Evolutionary conservation across 306 rosid species (phyloP).

Genomic region (Macrotyloma uniflorum): DNA sequence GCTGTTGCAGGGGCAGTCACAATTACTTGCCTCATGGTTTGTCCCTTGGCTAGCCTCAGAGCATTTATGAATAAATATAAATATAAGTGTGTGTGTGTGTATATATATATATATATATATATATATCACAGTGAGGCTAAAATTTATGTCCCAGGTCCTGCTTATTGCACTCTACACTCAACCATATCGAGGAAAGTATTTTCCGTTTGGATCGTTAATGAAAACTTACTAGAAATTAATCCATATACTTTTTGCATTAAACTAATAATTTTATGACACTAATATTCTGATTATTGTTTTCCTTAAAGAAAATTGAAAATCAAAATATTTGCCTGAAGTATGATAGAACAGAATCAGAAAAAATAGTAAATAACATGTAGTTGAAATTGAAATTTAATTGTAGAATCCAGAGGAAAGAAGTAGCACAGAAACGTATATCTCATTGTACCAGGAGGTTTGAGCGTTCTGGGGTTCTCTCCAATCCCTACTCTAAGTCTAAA

Average conservation of each 20-base stretch:
- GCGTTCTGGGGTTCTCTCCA: neutral
- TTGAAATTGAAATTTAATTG: neutral
- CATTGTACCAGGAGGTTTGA: too few relatives aligned
- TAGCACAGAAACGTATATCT: neutral
- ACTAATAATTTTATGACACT: neutral
- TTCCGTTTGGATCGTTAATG: neutral
- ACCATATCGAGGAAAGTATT: neutral
- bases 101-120: too few relatives aligned
- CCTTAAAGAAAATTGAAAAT: neutral
- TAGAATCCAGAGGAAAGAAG: neutral
- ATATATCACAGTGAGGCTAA: neutral
- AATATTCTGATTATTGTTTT: neutral
- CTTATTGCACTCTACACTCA: neutral
- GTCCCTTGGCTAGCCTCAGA: slow-evolving; percentile 30
- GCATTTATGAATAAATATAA: too few relatives aligned
- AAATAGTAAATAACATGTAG: too few relatives aligned
- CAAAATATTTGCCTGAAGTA: neutral
- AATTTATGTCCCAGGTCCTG: neutral
- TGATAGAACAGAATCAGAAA: neutral
- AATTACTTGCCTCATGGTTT: slow-evolving; percentile 89
- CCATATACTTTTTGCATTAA: neutral
- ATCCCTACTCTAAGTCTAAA: neutral
- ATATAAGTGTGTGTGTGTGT: too few relatives aligned
- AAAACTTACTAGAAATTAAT: neutral
- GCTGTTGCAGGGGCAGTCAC: slow-evolving; percentile 91